Conservation (phyloP, 345 rosid genomes). For the Hevea brasiliensis region DNA sequence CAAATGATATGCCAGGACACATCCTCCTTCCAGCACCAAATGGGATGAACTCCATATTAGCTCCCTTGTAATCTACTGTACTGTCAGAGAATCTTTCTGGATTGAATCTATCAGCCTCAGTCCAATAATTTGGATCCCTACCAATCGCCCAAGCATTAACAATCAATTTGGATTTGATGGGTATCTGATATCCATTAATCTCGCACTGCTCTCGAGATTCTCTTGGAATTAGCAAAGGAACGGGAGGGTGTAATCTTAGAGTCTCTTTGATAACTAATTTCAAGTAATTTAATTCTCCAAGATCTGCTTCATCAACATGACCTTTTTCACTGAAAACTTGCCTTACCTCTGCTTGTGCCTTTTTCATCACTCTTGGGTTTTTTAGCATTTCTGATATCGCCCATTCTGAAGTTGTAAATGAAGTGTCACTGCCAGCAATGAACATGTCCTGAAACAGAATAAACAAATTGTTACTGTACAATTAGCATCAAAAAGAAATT, state of each 20-base stretch:
- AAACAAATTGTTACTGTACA: too few species aligned
- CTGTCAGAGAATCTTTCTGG: not conserved
- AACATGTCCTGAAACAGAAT: not conserved
- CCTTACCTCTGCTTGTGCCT: not conserved
- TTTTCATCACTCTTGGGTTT: not conserved
- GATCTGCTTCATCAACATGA: not conserved
- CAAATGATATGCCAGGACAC: not conserved
- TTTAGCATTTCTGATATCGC: not conserved
- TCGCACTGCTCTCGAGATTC: not conserved
- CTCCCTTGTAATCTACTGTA: not conserved
- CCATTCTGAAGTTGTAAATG: not conserved
- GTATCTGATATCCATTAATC: not conserved
- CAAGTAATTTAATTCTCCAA: not conserved
- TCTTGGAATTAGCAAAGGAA: not conserved
- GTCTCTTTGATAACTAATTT: not conserved
- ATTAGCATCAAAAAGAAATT: too few species aligned
- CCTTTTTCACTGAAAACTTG: not conserved
- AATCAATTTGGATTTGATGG: not conserved
- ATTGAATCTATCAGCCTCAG: not conserved
- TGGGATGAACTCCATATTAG: not conserved
- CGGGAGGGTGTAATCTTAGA: not conserved
- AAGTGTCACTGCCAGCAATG: not conserved
- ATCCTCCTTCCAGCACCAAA: slow-evolving; percentile 6
- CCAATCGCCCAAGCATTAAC: not conserved
- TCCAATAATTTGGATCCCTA: not conserved